Percentiles rank a stretch among this genome's conserved stretches.
Evolutionary conservation across 2,329 filamentous ascomycete species (phyloP).

Genomic region (Epichloe gansuensis): DNA sequence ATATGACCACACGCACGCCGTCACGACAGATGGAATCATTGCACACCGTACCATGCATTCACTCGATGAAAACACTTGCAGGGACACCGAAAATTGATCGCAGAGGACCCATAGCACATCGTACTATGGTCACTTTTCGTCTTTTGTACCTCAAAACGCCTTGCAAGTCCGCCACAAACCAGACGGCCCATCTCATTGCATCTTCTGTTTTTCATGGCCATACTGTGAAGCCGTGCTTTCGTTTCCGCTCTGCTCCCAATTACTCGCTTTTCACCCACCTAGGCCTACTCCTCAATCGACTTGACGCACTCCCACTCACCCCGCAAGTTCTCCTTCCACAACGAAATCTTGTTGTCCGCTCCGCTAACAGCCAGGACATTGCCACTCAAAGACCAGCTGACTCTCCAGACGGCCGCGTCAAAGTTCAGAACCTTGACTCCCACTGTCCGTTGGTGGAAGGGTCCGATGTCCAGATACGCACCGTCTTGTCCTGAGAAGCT

Average conservation of each 20-base stretch:
- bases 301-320: conserved; percentile 97
- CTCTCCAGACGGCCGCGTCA: conserved; percentile 83
- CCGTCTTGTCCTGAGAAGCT: conserved; percentile 91
- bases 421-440: conserved; percentile 78
- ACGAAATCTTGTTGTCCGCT: conserved; percentile 87
- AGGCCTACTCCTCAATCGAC: conserved; percentile 72
- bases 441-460: conserved; percentile 53
- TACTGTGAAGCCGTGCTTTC: too few species aligned
- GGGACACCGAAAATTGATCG: too few species aligned
- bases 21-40: too few species aligned
- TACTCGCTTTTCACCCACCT: not conserved
- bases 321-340: conserved; percentile 97
- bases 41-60: too few species aligned
- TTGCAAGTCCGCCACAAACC: conserved; percentile 11
- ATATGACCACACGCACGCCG: too few species aligned
- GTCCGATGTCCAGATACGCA: conserved; percentile 89
- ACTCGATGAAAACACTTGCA: too few species aligned
- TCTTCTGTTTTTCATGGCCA: too few species aligned
- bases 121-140: conserved; percentile 15
- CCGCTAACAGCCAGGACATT: conserved; percentile 92
- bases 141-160: conserved; percentile 24
- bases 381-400: conserved; percentile 94
- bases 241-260: not conserved
- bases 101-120: not conserved
- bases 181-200: not conserved